phyloP scores from a whole-genome alignment of 2,329 filamentous ascomycete species.

The Niveomyces coronatus region DNA sequence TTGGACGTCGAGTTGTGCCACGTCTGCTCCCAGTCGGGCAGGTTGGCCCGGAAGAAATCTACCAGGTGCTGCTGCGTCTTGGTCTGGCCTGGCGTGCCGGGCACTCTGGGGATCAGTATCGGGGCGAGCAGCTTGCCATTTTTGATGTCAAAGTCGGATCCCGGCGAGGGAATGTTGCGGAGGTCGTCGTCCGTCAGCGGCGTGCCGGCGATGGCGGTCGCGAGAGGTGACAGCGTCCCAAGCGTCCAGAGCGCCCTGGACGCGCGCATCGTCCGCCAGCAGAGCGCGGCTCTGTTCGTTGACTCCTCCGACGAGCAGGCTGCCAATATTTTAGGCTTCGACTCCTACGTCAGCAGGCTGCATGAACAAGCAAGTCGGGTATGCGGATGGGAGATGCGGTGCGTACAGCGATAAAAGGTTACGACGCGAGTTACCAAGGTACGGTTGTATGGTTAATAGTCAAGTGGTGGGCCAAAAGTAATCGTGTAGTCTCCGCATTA shows the following conservation, averaged over 20 bases:
- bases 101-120: slow-evolving; percentile 78
- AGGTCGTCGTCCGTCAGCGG: slow-evolving; percentile 67
- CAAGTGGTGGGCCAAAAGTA: too few species aligned
- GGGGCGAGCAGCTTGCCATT: slow-evolving; percentile 70
- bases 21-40: slow-evolving; percentile 70
- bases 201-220: slow-evolving; percentile 29
- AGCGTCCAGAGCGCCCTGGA: slow-evolving; percentile 5
- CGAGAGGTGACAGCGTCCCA: slow-evolving; percentile 12
- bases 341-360: too few species aligned
- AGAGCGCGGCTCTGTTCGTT: not conserved
- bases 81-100: slow-evolving; percentile 67
- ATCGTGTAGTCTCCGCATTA: too few species aligned
- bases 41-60: slow-evolving; percentile 62
- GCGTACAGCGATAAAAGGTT: too few species aligned
- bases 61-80: slow-evolving; percentile 73
- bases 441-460: too few species aligned
- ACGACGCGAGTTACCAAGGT: too few species aligned
- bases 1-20: slow-evolving; percentile 85
- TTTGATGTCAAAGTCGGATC: slow-evolving; percentile 67
- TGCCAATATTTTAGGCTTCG: too few species aligned
- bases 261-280: slow-evolving; percentile 3
- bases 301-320: too few species aligned
- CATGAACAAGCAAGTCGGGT: too few species aligned
- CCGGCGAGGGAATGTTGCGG: slow-evolving; percentile 58
- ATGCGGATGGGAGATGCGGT: too few species aligned